Evolutionary conservation across 1,284 basidiomycete species (phyloP), one percentile per base, ranked within the genome.

Genomic region (Cryptococcus sp.): DNA sequence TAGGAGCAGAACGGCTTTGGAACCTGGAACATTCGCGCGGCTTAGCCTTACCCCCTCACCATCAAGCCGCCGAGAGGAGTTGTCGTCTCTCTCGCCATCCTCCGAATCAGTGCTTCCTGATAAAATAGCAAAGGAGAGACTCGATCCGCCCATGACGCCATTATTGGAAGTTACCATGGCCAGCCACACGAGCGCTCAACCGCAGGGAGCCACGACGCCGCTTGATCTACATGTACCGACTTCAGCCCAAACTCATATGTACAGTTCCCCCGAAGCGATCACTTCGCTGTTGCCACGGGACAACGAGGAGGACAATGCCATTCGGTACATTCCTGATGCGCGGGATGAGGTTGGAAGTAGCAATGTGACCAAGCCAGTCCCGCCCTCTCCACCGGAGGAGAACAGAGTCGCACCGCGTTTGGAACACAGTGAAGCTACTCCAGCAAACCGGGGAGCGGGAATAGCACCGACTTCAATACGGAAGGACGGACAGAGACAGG

Each of bases 91-190:
- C 31, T 13, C 31, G n/a, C n/a, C n/a, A 8, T 8, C 13, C 8
- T 35, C 31, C 31, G 31, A 35, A 2, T 10, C 31, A 35, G 13
- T 10, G 31, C 13, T 8, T 8, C 13, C 8, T 35, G 31, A 35
- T 10, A 35, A 35, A 13, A 8, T 35, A 35, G 15, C 15, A 45
- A 25, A 40, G 23, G 52, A 52, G 16, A 41, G 27, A 13, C 17
- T 20, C 31, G 47, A 22, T 11, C 48, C 39, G 38, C 47, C 54
- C 15, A 56, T 56, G 54, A 56, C 47, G n/a, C 54, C 54, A 3
- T 50, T 56, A 16, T 27, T 56, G 19, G 54, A 56, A 35, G 54
- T 22, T 19, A 46, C 47, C 20, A 56, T 20, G 6, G 35, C 20
- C n/a, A 22, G 5, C 10, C 4, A 35, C 10, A 35, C 31, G 8